Evolutionary conservation across 495 filamentous ascomycete species (phyloP), one percentile per base, ranked within the genome.

Genomic region (Margaritispora aquatica): DNA sequence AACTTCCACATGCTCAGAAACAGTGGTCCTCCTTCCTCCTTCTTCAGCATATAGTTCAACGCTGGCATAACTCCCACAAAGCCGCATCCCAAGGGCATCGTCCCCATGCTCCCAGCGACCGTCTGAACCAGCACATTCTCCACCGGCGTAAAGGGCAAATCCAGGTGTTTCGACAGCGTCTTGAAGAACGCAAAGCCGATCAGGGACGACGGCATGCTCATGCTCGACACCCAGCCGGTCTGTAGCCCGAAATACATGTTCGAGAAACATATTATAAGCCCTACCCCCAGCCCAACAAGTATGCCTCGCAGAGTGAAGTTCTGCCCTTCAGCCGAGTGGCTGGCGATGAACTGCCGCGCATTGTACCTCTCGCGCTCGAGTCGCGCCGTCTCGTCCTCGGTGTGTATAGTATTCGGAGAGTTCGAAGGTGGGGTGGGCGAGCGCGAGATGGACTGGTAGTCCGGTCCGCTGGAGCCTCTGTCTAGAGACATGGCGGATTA

Each of bases 221-320:
- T 79, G 64, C 72, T 77, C 57, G 71, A 75, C 15, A 84, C 77
- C 93, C 94, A 99, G 65, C 95, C 95, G 2, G 93, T 97, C 71
- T 99, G 95, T 24, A 99, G 79, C 13, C 95, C 95, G 67, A 97
- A 99, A 69, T 97, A 99, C 77, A 89, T 96, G 71, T 97, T 97
- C 24, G 88, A 93, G 73, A 96, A 96, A 62, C 88, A 92, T 60
- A 96, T 96, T 44, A 97, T 75, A 1, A 91, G 79, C 26, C 94
- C 94, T 58, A 97, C 93, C 2, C 81, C 72, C 7, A 97, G 73
- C 34, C 94, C 94, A 53, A 90, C 90, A 26, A 84, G 67, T 38
- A 96, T 75, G 27, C 89, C 91, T 46, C 94, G 87, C 17, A 84
- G 20, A 7, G 95, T 97, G 72, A 99, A 97, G 74, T 88, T 86